A percentile compares a stretch with the other conserved stretches of the same genome.
phyloP scores from a whole-genome alignment of 768 basidiomycete species.

The Inosperma sp. region DNA sequence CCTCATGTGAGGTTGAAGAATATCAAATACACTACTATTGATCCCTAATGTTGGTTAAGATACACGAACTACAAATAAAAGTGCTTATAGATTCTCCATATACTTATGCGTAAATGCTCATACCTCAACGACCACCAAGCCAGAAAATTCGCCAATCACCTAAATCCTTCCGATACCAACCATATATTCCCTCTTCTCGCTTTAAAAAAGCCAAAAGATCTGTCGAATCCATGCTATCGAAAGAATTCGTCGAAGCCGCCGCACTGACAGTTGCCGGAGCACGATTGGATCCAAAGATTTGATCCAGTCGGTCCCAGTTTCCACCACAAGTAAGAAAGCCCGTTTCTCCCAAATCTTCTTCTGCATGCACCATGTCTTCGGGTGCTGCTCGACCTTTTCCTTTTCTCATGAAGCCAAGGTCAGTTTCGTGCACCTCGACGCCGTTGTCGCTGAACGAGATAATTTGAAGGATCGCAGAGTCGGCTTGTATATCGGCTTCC shows the following conservation, averaged over 20 bases:
- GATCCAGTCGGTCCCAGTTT: constrained; percentile 45
- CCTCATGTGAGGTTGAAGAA: too few species aligned
- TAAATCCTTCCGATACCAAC: constrained; percentile 67
- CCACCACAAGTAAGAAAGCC: constrained; percentile 54
- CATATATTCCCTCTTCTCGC: constrained; percentile 66
- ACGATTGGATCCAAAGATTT: constrained; percentile 29
- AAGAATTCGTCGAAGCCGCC: constrained; percentile 39
- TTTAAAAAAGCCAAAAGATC: constrained; percentile 44
- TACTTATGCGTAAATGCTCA: not conserved
- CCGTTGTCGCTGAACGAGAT: constrained; percentile 67
- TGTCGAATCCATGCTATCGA: constrained; percentile 49
- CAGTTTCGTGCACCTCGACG: constrained; percentile 68
- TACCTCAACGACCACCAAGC: constrained; percentile 54
- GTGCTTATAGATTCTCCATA: not conserved
- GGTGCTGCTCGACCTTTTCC: constrained; percentile 44
- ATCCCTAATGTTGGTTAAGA: too few species aligned
- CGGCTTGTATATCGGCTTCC: constrained; percentile 18
- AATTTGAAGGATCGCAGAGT: constrained; percentile 57
- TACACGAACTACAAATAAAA: too few species aligned
- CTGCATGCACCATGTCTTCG: constrained; percentile 45
- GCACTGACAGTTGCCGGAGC: constrained; percentile 32
- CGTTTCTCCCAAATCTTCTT: constrained; percentile 58
- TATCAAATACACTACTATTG: too few species aligned
- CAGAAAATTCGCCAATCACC: constrained; percentile 82
- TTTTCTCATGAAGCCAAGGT: constrained; percentile 46